Base-by-base conservation (phyloP, 164 flowering plant species). In the Echeveria elegans region DNA sequence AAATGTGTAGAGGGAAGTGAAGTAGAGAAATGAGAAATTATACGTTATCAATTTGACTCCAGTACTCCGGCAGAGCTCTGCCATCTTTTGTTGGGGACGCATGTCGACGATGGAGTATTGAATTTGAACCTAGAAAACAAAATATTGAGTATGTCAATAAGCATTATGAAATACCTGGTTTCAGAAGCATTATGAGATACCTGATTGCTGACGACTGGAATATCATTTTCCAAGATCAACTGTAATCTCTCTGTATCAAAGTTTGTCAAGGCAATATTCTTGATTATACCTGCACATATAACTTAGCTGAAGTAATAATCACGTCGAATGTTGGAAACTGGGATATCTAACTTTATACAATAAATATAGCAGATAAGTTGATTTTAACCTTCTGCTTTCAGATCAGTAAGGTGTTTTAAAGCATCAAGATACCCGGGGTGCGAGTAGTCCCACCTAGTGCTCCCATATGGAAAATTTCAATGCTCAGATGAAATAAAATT, bases 391-490 rank as follows among this genome's bases (percentile, higher is more conserved):
- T 89, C 96, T 75, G 83, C 95, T 78, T 94, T 94, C 24, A 90
- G 76, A 83, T 94, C 98, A 8, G 96, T 86, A 38, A 94, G 93
- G 81, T 94, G 98, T 65, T 91, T 94, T 19, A 94, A 81, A 26
- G 98, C 98, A 87, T 94, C 98, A 69, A 94, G 86, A 77, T 94
- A 94, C 28, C 97, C 98, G 68, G 85, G 38, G 77, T 94, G 90
- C 32, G 96, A 77, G 77, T 94, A 94, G 72, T 94, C 98, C 98
- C 97, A 94, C 98, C 98, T 94, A n/a, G n/a, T n/a, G n/a, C n/a
- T n/a, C n/a, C n/a, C n/a, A n/a, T n/a, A n/a, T n/a, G n/a, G n/a
- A n/a, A n/a, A n/a, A n/a, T n/a, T n/a, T n/a, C n/a, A n/a, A n/a
- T 69, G 70, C 69, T 64, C 63, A 74, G 52, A 64, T 41, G 37